phyloP scores from a whole-genome alignment of 805 yeast species.

The Kodamaea leandrae region DNA sequence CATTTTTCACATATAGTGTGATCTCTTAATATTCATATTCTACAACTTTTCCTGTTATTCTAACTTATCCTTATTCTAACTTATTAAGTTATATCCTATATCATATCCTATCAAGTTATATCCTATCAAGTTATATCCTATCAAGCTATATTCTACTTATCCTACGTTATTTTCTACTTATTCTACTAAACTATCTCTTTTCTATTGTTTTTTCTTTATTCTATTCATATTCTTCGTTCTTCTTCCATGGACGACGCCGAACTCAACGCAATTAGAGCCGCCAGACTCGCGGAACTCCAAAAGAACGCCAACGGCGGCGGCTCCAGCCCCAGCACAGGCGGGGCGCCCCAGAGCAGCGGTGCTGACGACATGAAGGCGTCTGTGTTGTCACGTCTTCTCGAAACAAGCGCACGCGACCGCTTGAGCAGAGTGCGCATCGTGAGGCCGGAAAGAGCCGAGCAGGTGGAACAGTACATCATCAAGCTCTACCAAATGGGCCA shows the following conservation, averaged over 20 bases:
- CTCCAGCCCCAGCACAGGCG: constrained; percentile 16
- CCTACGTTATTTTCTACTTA: background rate
- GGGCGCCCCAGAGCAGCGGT: constrained; percentile 14
- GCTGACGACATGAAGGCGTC: constrained; percentile 40
- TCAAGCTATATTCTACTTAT: too few relatives aligned
- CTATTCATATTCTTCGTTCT: background rate
- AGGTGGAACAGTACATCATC: constrained; percentile 78
- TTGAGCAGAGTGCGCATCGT: constrained; percentile 83
- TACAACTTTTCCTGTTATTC: too few relatives aligned
- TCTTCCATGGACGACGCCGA: constrained; percentile 77
- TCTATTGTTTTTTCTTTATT: background rate
- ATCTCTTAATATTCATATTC: too few relatives aligned
- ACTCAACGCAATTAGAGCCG: constrained; percentile 85
- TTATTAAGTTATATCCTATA: too few relatives aligned
- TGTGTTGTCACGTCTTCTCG: constrained; percentile 65
- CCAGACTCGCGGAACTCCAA: constrained; percentile 85
- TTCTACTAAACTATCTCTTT: background rate
- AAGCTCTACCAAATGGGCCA: constrained; percentile 77
- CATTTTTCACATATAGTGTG: too few relatives aligned
- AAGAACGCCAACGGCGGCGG: constrained; percentile 41
- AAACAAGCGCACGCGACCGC: constrained; percentile 83
- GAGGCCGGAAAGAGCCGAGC: constrained; percentile 84
- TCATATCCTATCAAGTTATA: too few relatives aligned
- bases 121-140: too few relatives aligned
- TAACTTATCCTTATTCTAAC: too few relatives aligned